Base-by-base conservation (phyloP, 345 rosid genomes). In the Isatis tinctoria region DNA sequence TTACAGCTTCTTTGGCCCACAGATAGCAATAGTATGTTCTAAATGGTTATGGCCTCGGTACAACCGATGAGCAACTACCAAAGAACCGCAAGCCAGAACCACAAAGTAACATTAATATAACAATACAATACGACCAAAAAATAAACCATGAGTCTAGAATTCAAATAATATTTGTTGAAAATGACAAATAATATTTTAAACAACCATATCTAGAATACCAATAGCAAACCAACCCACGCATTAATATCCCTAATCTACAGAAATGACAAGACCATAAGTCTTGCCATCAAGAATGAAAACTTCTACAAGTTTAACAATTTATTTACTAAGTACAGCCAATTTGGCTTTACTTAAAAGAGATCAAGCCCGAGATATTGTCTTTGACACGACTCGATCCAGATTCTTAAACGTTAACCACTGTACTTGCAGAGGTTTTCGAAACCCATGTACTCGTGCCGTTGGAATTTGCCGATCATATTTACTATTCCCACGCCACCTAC, bases 351-450 rank as follows among this genome's bases (percentile, higher is more conserved):
- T 18, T 48, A 18, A 16, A 52, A 52, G 48, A 73, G 48, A 65
- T 35, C 11, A 54, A 41, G 18, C n/a, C 58, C 12, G 37, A 37
- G 24, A 57, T 51, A 14, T 10, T 43, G 17, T 47, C 44, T 65
- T 53, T 39, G 12, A 18, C 17, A 32, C 35, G 8, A 63, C 4
- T 26, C 37, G n/a, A 10, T 1, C 37, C 49, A 67, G 0, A 22
- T 33, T 63, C 27, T 32, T 16, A 74, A 64, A 47, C 39, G 6
- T 73, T 71, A 84, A 7, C 51, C 74, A 45, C 66, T 67, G 53
- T 86, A 88, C 75, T 77, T 80, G 82, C 93, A 88, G 14, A 88
- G 82, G 74, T 83, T 75, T 10, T 88, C 88, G 24, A 88, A 88
- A 58, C 90, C 89, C 93, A 88, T 86, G 75, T 86, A 88, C 66